Evolutionary conservation across 352 stramenopile genomes (phyloP), one percentile per base, ranked within the genome.

Genomic region (Phytophthora chlamydospora): DNA sequence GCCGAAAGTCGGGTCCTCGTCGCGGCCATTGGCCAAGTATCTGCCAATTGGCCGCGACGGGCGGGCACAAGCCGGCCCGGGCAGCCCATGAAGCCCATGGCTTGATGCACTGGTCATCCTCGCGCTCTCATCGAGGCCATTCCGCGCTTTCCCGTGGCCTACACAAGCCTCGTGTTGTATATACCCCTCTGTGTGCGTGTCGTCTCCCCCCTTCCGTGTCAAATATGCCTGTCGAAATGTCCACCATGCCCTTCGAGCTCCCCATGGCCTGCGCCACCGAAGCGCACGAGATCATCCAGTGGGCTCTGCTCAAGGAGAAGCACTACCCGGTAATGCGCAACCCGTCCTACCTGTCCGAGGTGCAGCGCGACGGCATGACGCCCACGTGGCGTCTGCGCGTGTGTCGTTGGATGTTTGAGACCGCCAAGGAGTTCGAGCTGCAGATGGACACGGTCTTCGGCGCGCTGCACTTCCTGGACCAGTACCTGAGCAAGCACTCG

Each of bases 381-480:
- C 33, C 68, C 35, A 60, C 67, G 5, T 93, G 84, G 80, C 84
- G 84, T 7, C 58, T 77, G 17, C 86, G 86, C 46, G 88, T 93
- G 42, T 89, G 78, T 45, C 82, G 74, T 32, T 93, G 84, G 84
- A 93, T 93, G 84, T 85, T 91, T 43, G 78, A 90, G 74, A 91
- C 82, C 0, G 76, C 80, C 19, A 76, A 83, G 40, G 77, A 86
- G 54, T 91, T 93, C 52, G 78, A 89, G 44, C 67, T 93, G 51
- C 75, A 75, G 16, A 75, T 81, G 50, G 82, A 93, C 58, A 75
- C 77, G 9, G 75, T 90, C 10, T 81, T 56, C 38, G 78, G 68
- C 21, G 80, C 80, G 16, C 75, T 91, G 41, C 76, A 88, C 63
- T 90, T 80, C 54, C 72, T 93, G 60, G 84, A 93, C 58, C 71